phyloP scores from a whole-genome alignment of 106 monocot genomes.

The Chionographis japonica region DNA sequence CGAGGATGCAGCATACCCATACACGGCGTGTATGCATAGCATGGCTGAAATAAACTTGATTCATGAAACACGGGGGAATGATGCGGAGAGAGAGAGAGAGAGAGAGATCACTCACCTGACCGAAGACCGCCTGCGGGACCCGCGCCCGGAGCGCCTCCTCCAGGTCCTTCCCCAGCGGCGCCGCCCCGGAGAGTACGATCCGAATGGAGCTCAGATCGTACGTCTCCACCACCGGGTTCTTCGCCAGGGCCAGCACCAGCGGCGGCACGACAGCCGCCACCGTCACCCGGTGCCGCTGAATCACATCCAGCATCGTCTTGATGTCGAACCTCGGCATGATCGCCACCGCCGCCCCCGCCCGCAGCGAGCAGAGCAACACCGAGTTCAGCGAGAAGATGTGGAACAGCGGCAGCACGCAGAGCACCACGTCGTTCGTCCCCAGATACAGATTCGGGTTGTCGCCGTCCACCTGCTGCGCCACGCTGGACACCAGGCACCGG shows the following conservation, averaged over 20 bases:
- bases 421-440: slow-evolving; percentile 55
- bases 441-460: slow-evolving; percentile 84
- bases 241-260: slow-evolving; percentile 76
- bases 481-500: slow-evolving; percentile 48
- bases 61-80: neutral
- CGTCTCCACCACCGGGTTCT: slow-evolving; percentile 60
- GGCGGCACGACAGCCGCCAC: slow-evolving; percentile 92
- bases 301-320: slow-evolving; percentile 42
- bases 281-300: slow-evolving; percentile 54
- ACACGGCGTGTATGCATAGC: too few species aligned
- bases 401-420: slow-evolving; percentile 90
- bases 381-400: slow-evolving; percentile 89
- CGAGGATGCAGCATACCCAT: too few species aligned
- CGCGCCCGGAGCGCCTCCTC: slow-evolving; percentile 47
- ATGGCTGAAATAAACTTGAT: too few species aligned
- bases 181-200: slow-evolving; percentile 80
- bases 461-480: slow-evolving; percentile 93
- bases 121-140: slow-evolving; percentile 77
- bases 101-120: slow-evolving; percentile 48
- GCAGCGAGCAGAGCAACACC: slow-evolving; percentile 70
- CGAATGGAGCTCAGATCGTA: slow-evolving; percentile 72
- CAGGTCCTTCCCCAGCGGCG: slow-evolving; percentile 87
- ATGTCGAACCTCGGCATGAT: slow-evolving; percentile 91
- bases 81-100: neutral
- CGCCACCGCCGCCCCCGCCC: slow-evolving; percentile 73